Evolutionary conservation across 805 yeast genomes (phyloP).

Genomic region (Saccharomycopsis schoenii): DNA sequence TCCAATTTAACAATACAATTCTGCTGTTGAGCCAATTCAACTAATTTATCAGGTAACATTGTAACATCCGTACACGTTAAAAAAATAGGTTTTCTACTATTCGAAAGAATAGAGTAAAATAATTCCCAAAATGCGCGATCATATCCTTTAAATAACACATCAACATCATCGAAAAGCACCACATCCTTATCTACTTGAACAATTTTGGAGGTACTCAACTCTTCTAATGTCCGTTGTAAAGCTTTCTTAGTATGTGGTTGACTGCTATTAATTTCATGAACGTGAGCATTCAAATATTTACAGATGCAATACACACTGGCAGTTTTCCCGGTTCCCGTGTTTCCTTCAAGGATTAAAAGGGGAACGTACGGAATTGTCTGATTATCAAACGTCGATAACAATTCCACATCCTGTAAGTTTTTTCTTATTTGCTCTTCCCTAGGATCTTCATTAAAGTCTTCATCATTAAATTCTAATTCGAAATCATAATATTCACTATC

Average conservation of each 20-base stretch:
- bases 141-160: conserved; percentile 59
- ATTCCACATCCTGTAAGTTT: conserved; percentile 1
- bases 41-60: conserved; percentile 38
- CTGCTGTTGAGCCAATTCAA: conserved; percentile 36
- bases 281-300: conserved; percentile 52
- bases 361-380: conserved; percentile 38
- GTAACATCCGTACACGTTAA: conserved; percentile 47
- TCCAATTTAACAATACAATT: conserved; percentile 29
- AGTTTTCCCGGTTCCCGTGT: conserved; percentile 70
- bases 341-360: conserved; percentile 57
- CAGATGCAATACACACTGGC: conserved; percentile 61
- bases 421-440: conserved; percentile 23
- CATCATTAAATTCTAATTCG: not conserved
- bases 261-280: conserved; percentile 75
- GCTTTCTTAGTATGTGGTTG: conserved; percentile 65
- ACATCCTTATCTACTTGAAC: conserved; percentile 53
- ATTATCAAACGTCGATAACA: not conserved
- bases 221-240: conserved; percentile 53
- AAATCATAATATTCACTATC: conserved; percentile 3
- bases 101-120: conserved; percentile 47
- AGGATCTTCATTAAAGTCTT: conserved; percentile 20
- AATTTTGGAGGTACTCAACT: conserved; percentile 74
- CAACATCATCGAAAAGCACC: conserved; percentile 79
- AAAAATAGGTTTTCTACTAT: conserved; percentile 60
- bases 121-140: conserved; percentile 79